A percentile compares a stretch with the other conserved stretches of the same genome.
Conservation (phyloP, 495 filamentous ascomycete species). For the Penicillium argentinense region DNA sequence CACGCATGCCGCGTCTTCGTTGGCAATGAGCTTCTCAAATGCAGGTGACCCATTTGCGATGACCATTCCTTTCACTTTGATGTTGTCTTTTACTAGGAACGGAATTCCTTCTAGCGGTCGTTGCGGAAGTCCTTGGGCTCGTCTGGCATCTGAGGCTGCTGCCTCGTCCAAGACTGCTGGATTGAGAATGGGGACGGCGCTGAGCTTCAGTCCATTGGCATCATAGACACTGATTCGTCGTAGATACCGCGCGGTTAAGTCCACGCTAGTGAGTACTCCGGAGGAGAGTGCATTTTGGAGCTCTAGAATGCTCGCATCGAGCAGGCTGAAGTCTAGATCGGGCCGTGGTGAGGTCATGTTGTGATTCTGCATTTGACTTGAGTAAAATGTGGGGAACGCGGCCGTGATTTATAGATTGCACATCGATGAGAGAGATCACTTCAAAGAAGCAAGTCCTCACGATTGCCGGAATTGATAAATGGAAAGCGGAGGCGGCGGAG, state of each 20-base stretch:
- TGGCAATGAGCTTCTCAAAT: constrained; percentile 60
- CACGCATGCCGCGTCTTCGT: constrained; percentile 64
- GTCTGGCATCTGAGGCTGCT: constrained; percentile 30
- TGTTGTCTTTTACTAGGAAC: constrained; percentile 71
- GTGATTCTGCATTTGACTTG: neutral
- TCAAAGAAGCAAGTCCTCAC: constrained; percentile 1
- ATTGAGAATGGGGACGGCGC: constrained; percentile 35
- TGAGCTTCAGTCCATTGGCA: constrained; percentile 30
- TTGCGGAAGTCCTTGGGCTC: constrained; percentile 23
- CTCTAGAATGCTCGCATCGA: constrained; percentile 57
- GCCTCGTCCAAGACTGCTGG: constrained; percentile 31
- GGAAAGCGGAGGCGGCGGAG: constrained; percentile 17
- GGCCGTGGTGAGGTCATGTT: constrained; percentile 17
- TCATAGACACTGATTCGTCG: constrained; percentile 42
- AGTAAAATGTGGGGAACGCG: neutral
- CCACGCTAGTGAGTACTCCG: constrained; percentile 44
- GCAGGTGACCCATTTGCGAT: constrained; percentile 53
- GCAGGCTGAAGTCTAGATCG: constrained; percentile 48
- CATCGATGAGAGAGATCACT: too few relatives aligned
- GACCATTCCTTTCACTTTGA: constrained; percentile 66
- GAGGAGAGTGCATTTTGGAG: constrained; percentile 43
- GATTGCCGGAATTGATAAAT: neutral
- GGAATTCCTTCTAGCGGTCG: constrained; percentile 70
- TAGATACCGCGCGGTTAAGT: constrained; percentile 49
- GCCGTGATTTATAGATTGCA: too few relatives aligned